phyloP scores from a whole-genome alignment of 2,329 filamentous ascomycete genomes.

The Talaromyces piceae region DNA sequence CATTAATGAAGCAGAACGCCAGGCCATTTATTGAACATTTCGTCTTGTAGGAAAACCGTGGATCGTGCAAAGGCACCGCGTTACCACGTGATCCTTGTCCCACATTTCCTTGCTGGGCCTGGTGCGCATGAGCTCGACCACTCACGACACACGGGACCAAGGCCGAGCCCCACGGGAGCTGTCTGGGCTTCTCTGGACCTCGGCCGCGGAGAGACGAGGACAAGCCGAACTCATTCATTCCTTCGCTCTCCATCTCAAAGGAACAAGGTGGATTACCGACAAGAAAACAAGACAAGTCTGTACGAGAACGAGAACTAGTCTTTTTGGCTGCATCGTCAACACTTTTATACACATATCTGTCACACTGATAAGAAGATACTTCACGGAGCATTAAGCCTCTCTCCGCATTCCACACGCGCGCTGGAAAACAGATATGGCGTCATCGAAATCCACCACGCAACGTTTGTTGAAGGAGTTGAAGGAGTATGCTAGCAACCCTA shows the following conservation, averaged over 20 bases:
- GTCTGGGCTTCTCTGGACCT: too few species aligned
- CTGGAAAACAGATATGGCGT: conserved; percentile 17
- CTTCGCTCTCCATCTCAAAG: conserved; percentile 1
- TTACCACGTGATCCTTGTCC: not conserved
- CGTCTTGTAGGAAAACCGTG: too few species aligned
- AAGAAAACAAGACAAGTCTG: conserved; percentile 5
- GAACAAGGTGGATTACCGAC: conserved; percentile 2
- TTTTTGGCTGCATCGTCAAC: too few species aligned
- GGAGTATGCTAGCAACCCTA: conserved; percentile 49
- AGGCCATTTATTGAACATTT: too few species aligned
- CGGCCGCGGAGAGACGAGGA: not conserved
- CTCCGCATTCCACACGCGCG: conserved; percentile 1
- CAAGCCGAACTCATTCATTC: not conserved
- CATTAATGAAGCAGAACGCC: too few species aligned
- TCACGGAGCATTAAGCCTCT: not conserved
- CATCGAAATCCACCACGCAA: conserved; percentile 40
- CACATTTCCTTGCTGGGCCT: not conserved
- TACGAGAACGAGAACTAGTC: too few species aligned
- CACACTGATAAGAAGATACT: too few species aligned
- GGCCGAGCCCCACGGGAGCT: too few species aligned
- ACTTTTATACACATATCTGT: too few species aligned
- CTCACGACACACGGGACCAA: not conserved
- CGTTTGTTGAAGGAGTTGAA: conserved; percentile 56
- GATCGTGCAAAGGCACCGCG: too few species aligned
- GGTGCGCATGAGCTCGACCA: not conserved